These are phyloP conservation scores for Nemania diffusa DNA, from an alignment of 2,329 filamentous ascomycete genomes.

Conservation along the genomic window DNA sequence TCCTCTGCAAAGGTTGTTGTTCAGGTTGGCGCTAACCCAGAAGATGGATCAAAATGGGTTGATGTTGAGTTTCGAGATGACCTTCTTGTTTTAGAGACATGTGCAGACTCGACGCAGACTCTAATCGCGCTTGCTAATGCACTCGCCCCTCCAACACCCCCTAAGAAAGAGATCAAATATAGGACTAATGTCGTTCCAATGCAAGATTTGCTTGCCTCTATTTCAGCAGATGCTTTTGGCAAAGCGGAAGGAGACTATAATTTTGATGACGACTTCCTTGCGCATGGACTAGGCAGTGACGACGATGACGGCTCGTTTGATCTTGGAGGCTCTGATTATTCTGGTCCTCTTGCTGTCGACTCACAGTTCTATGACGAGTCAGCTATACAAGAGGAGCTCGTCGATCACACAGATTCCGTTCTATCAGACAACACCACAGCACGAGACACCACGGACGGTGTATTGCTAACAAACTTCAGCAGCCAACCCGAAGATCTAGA, in stretches of 20 bases:
- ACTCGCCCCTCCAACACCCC: conserved; percentile 83
- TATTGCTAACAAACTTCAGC: conserved; percentile 57
- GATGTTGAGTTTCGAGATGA: conserved; percentile 87
- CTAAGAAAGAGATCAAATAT: conserved; percentile 85
- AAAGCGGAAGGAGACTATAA: conserved; percentile 69
- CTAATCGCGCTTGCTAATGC: conserved; percentile 82
- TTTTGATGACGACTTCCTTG: conserved; percentile 71
- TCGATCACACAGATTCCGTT: conserved; percentile 56
- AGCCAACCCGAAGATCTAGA: conserved; percentile 56
- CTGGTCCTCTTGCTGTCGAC: conserved; percentile 52
- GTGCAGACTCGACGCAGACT: conserved; percentile 96
- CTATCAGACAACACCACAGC: conserved; percentile 54
- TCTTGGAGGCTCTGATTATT: conserved; percentile 49
- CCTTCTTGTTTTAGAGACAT: conserved; percentile 90
- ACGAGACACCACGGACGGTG: conserved; percentile 58
- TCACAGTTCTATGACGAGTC: conserved; percentile 61
- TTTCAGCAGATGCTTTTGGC: conserved; percentile 85
- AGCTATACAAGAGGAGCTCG: conserved; percentile 58
- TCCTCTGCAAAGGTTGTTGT: conserved; percentile 80
- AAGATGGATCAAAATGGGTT: conserved; percentile 71
- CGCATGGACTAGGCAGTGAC: conserved; percentile 59
- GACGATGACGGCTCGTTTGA: conserved; percentile 53
- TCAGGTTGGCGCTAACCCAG: conserved; percentile 65
- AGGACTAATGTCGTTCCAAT: conserved; percentile 87
- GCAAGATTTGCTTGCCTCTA: conserved; percentile 87